phyloP scores from a whole-genome alignment of 345 rosid species.

The Syzygium aqueum region DNA sequence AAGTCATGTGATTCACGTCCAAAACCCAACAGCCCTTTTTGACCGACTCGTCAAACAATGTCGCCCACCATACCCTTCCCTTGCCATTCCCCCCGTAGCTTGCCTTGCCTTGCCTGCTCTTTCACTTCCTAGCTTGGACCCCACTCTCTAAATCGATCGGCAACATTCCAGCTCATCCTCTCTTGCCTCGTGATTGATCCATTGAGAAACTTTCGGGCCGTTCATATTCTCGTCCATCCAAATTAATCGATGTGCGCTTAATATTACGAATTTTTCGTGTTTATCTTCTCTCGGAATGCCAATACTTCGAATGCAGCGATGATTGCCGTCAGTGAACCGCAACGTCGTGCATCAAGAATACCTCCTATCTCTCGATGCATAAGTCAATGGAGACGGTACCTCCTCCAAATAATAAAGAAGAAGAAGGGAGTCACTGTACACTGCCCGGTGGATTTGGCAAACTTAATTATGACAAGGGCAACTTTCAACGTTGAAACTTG shows the following conservation, averaged over 20 bases:
- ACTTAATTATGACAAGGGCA: not conserved
- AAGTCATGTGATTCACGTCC: not conserved
- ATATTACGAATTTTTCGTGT: not conserved
- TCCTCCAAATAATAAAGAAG: not conserved
- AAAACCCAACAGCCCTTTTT: not conserved
- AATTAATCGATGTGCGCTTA: not conserved
- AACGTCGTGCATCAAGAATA: not conserved
- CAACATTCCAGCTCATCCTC: not conserved
- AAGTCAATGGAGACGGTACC: not conserved
- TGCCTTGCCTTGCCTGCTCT: not conserved
- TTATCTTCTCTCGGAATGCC: not conserved
- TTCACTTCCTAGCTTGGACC: not conserved
- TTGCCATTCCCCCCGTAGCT: not conserved
- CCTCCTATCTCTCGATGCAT: not conserved
- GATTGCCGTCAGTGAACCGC: not conserved
- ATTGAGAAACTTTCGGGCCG: not conserved
- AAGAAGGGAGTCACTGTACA: not conserved
- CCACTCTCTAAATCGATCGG: not conserved
- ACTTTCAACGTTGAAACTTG: not conserved
- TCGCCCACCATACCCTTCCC: not conserved
- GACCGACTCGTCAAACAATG: constrained; percentile 6
- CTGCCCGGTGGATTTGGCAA: not conserved
- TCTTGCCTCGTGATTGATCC: not conserved
- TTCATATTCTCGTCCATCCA: not conserved
- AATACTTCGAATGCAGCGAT: not conserved